phyloP scores from a whole-genome alignment of 192 early-diverging fungal species.

The Phycomyces nitens region DNA sequence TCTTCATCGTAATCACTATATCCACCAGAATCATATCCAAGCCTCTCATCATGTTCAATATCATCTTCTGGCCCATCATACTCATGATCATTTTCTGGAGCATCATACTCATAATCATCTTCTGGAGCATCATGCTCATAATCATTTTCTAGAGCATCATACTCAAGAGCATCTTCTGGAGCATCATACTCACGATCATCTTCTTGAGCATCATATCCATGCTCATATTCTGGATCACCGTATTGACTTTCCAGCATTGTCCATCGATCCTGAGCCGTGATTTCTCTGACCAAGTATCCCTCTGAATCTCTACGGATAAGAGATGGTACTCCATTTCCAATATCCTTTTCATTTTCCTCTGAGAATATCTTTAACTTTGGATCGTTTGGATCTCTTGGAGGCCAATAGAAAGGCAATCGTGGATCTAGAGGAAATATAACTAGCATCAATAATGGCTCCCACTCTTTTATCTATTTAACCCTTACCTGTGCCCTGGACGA shows the following conservation, averaged over 20 bases:
- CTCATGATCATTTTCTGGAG: too few relatives aligned
- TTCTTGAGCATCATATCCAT: too few relatives aligned
- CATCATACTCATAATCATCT: too few relatives aligned
- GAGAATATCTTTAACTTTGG: constrained; percentile 9
- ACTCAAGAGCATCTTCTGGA: too few relatives aligned
- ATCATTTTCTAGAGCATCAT: too few relatives aligned
- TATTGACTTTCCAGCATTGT: constrained; percentile 12
- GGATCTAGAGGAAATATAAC: constrained; percentile 19
- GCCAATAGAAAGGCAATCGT: constrained; percentile 22
- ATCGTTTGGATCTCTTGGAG: constrained; percentile 31
- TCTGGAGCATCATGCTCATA: too few relatives aligned
- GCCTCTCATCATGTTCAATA: too few relatives aligned
- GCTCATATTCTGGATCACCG: too few relatives aligned
- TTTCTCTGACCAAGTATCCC: constrained; percentile 36
- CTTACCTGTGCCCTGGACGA: too few relatives aligned
- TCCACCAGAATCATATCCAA: background rate
- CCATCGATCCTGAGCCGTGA: constrained; percentile 30
- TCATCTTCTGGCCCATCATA: too few relatives aligned
- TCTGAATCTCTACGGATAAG: constrained; percentile 39
- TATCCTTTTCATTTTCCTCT: background rate
- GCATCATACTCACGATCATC: too few relatives aligned
- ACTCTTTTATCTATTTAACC: background rate
- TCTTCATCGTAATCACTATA: background rate
- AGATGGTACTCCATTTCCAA: background rate
- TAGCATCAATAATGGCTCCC: too few relatives aligned